Percentiles rank a stretch among this genome's conserved stretches.
Evolutionary conservation across 2,329 filamentous ascomycete species (phyloP).

Genomic region (Ophiostoma ips): DNA sequence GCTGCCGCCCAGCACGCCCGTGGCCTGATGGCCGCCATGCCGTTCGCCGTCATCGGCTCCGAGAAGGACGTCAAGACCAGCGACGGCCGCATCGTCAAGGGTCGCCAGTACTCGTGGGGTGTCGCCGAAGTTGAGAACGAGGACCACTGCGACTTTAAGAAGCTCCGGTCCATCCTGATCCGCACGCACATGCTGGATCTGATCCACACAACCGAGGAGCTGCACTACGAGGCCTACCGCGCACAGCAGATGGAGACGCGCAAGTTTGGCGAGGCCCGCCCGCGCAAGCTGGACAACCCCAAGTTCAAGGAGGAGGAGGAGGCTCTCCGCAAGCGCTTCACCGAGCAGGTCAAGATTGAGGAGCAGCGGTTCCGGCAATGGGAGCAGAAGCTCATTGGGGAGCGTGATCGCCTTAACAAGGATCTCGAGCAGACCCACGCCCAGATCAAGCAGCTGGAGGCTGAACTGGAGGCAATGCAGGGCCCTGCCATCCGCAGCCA

Average conservation of each 20-base stretch:
- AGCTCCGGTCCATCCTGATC: slow-evolving; percentile 96
- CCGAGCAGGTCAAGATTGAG: slow-evolving; percentile 99
- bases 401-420: slow-evolving; percentile 99
- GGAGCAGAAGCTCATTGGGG: slow-evolving; percentile 99
- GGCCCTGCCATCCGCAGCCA: slow-evolving; percentile 80
- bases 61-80: slow-evolving; percentile 98
- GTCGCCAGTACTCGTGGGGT: slow-evolving; percentile 97
- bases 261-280: slow-evolving; percentile 96
- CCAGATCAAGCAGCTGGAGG: slow-evolving; percentile 80
- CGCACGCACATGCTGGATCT: slow-evolving; percentile 99
- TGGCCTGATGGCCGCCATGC: slow-evolving; percentile 91
- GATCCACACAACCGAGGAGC: slow-evolving; percentile 98
- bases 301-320: slow-evolving; percentile 99
- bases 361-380: slow-evolving; percentile 98
- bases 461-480: slow-evolving; percentile 87
- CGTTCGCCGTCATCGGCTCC: slow-evolving; percentile 95
- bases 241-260: slow-evolving; percentile 99
- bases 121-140: slow-evolving; percentile 99
- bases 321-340: slow-evolving; percentile 95
- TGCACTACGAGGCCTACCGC: slow-evolving; percentile 98
- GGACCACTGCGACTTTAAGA: slow-evolving; percentile 99
- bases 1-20: slow-evolving; percentile 89
- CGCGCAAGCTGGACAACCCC: slow-evolving; percentile 97
- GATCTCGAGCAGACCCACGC: slow-evolving; percentile 96
- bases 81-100: slow-evolving; percentile 95